Conservation (phyloP, 257 asterid genomes). For the Petrea volubilis region DNA sequence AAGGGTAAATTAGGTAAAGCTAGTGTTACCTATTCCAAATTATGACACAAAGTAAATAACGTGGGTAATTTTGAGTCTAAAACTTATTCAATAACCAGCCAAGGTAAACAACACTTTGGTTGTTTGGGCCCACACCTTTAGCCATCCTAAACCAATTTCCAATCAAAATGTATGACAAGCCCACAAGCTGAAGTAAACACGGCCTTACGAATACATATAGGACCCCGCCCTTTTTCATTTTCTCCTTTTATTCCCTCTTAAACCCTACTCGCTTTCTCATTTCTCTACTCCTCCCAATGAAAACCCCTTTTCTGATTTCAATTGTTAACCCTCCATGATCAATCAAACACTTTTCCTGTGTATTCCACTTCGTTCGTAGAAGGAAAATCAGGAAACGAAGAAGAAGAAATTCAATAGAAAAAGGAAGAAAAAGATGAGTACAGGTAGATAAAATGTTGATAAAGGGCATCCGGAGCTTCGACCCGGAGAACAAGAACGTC, state of each 20-base stretch:
- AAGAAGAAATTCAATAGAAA: background rate
- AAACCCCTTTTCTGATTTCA: background rate
- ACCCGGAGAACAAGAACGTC: conserved; percentile 96
- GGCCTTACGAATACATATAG: too few species aligned
- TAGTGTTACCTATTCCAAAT: too few species aligned
- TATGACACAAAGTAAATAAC: too few species aligned
- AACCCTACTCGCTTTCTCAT: conserved; percentile 6
- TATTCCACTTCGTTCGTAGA: background rate
- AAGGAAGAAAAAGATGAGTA: conserved; percentile 56
- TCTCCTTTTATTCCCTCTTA: background rate
- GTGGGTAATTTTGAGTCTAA: too few species aligned
- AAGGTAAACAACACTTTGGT: too few species aligned
- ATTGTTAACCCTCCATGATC: conserved; percentile 5
- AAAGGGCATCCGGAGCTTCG: conserved; percentile 99
- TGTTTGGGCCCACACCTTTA: too few species aligned
- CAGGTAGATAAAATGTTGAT: conserved; percentile 96
- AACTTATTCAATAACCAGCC: too few species aligned
- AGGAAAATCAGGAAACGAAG: conserved; percentile 14
- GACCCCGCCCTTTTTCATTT: conserved; percentile 19
- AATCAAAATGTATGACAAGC: too few species aligned
- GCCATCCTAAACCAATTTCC: too few species aligned
- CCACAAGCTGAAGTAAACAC: too few species aligned
- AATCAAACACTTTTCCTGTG: background rate
- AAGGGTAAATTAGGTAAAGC: too few species aligned
- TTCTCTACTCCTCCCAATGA: background rate